Percentiles rank a stretch among this genome's conserved stretches.
Conservation (phyloP, 805 yeast genomes). For the Sungouiozyma intestinalis region DNA sequence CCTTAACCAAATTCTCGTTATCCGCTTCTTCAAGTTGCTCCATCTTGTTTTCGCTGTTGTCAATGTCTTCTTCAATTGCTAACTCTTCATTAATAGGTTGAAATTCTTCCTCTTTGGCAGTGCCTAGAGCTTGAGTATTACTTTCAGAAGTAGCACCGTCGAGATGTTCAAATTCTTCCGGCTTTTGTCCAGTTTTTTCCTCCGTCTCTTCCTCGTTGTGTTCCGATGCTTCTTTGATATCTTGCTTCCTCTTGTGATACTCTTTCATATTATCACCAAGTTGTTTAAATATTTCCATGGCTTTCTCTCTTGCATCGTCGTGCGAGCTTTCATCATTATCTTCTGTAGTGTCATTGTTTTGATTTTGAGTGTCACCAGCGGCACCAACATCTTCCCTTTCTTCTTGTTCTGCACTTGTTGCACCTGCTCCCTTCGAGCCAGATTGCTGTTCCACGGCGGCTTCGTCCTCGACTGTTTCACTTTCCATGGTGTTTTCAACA, state of each 20-base stretch:
- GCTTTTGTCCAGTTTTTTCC: constrained; percentile 50
- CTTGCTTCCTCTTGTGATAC: constrained; percentile 82
- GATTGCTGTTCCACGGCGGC: constrained; percentile 49
- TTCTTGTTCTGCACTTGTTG: constrained; percentile 41
- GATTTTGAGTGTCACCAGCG: constrained; percentile 43
- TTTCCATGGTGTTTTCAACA: constrained; percentile 33
- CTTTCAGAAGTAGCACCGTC: constrained; percentile 68
- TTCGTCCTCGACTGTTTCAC: constrained; percentile 43
- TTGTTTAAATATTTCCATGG: constrained; percentile 70
- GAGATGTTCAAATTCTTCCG: constrained; percentile 79
- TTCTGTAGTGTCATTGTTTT: constrained; percentile 34
- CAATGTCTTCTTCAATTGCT: constrained; percentile 68
- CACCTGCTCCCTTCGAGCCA: constrained; percentile 54
- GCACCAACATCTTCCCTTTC: constrained; percentile 63
- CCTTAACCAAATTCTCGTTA: constrained; percentile 25
- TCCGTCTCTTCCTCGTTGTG: constrained; percentile 33
- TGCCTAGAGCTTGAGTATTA: constrained; percentile 89
- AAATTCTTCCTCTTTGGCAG: constrained; percentile 70
- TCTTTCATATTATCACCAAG: constrained; percentile 88
- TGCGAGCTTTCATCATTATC: constrained; percentile 32
- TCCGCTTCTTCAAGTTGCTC: constrained; percentile 28
- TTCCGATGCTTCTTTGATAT: constrained; percentile 62
- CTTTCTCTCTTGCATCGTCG: constrained; percentile 53
- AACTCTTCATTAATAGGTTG: constrained; percentile 69
- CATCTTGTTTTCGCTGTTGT: constrained; percentile 26